Base-by-base conservation (phyloP, 1,139 yeast genomes). In the Meyerozyma smithsonii region DNA sequence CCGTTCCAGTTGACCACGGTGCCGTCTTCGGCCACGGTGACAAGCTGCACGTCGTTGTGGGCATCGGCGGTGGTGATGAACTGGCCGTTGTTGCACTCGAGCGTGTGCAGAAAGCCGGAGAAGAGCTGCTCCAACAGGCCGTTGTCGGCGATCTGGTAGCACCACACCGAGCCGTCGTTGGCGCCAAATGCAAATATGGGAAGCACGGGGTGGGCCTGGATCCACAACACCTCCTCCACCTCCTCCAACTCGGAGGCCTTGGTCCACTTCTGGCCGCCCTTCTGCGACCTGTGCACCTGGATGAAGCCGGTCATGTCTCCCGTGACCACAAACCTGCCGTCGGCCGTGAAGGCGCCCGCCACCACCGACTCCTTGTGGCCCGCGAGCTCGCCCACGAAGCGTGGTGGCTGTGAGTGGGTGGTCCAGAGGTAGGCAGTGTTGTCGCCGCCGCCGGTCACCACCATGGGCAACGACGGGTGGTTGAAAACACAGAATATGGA, bases 291-390 rank as follows among this genome's bases (percentile, higher is more conserved):
- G 67, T 84, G 87, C 11, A 89, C 81, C 50, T 87, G 74, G 28
- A 92, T 70, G 49, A 79, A 79, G 41, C 98, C 98, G 39, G 80
- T 81, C 99, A 92, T 92, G 60, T 94, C 98, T 36, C 92, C 97
- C 6, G 97, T 84, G 8, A 92, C 75, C 33, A 86, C 70, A 55
- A 69, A 88, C 37, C 77, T 72, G 18, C 98, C 98, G 51, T 88
- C 95, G 30, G 69, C 63, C 1, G 96, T 82, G 61, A 94, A 92
- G 0, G 81, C 87, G 37, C 94, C 92, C 8, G 89, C 72, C 39
- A 88, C 77, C 8, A 92, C 95, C 21, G 95, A 84, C 58, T 92
- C 99, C 33, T 81, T 82, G 61, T 88, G 96, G 12, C 90, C 89
- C 40, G 66, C 68, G 38, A 90, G 66, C 51, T 84, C 82, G 32